Percentiles rank a stretch among this genome's conserved stretches.
Conservation (phyloP, 2,329 filamentous ascomycete species). For the Cercospora brassicicola region DNA sequence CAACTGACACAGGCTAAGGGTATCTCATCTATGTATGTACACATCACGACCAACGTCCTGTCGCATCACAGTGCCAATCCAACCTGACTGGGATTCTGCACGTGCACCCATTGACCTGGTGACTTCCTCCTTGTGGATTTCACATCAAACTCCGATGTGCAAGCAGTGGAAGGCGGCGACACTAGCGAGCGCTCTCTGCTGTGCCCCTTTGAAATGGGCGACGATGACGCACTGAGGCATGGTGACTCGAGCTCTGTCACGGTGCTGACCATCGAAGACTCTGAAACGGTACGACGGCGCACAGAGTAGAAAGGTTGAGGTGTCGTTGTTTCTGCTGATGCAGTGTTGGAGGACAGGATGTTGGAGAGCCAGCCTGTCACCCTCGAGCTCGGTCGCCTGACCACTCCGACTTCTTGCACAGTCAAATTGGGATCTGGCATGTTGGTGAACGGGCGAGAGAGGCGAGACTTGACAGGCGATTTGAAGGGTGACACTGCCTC, state of each 20-base stretch:
- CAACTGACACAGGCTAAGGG: slow-evolving; percentile 8
- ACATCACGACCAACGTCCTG: not conserved
- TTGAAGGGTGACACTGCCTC: slow-evolving; percentile 17
- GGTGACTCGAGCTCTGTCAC: slow-evolving; percentile 30
- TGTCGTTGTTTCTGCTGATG: not conserved
- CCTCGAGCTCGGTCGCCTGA: slow-evolving; percentile 22
- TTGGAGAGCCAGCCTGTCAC: slow-evolving; percentile 36
- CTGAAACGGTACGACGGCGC: slow-evolving; percentile 23
- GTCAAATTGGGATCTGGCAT: slow-evolving; percentile 23
- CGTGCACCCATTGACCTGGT: slow-evolving; percentile 3
- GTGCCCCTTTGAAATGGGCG: slow-evolving; percentile 31
- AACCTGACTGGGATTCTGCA: slow-evolving; percentile 20
- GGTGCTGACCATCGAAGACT: slow-evolving; percentile 27
- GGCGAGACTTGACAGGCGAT: slow-evolving; percentile 25
- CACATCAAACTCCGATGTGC: slow-evolving; percentile 16
- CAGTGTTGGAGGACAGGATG: slow-evolving; percentile 24
- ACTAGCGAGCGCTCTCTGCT: slow-evolving; percentile 27
- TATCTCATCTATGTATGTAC: slow-evolving; percentile 21
- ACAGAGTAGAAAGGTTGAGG: slow-evolving; percentile 26
- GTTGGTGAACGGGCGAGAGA: slow-evolving; percentile 27
- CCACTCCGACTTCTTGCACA: slow-evolving; percentile 11
- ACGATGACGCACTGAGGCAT: slow-evolving; percentile 26
- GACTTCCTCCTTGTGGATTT: slow-evolving; percentile 11
- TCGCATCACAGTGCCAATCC: slow-evolving; percentile 24
- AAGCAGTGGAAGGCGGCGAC: slow-evolving; percentile 21